Evolutionary conservation across 257 asterid species (phyloP), one percentile per base, ranked within the genome.

Genomic region (Gentiana macrophylla): DNA sequence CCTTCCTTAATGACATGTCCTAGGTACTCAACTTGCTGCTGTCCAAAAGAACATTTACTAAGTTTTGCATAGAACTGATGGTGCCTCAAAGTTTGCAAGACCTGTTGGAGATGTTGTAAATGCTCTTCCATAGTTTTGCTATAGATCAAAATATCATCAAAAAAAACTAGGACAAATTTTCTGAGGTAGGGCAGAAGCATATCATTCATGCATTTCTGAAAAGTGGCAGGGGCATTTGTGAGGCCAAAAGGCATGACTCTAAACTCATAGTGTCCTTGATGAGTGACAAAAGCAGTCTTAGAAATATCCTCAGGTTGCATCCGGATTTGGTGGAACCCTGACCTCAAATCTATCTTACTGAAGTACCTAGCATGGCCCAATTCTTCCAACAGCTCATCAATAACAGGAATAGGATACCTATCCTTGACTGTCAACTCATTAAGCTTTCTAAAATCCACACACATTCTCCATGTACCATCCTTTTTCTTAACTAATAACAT

Each of bases 41-140:
- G 50, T 3, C 50, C 49, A 37, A 55, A 13, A 2, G 49, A 1
- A 2, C 36, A 37, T n/a, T 55, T 37, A 3, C 34, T 35, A 11
- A 12, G 3, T 6, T 55, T 37, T 0, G 59, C 59, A 54, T 36
- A 36, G 0, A 54, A 8, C 1, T 1, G 6, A 0, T n/a, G 34
- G 3, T 0, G 2, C 15, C 4, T 35, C 1, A 54, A 2, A 6
- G 2, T 10, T 0, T 13, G 1, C 4, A 54, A 2, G 0, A 12
- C 2, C 2, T 0, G 5, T 11, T 0, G 1, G 0, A 54, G 11
- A n/a, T 54, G 47, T 0, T n/a, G 0, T 0, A 4, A 0, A 11
- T 54, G 45, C 0, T 0, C 1, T 0, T 35, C 8, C 0, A 54
- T 0, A 1, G 5, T 5, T 0, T 0, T 3, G 2, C 46, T 36